Conservation (phyloP, 1,139 yeast genomes). For the Suhomyces maxii region DNA sequence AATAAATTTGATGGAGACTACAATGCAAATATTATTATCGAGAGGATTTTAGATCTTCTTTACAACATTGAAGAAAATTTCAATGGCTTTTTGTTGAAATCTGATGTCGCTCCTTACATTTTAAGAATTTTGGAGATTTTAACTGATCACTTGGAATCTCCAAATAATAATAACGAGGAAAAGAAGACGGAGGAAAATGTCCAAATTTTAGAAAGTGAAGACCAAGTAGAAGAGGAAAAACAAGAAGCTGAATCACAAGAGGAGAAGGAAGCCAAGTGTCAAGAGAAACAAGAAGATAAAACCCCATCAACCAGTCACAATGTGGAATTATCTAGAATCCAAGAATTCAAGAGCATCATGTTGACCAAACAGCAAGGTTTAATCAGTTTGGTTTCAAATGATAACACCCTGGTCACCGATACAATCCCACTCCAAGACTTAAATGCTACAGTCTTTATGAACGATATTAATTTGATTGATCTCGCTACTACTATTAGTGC, state of each 20-base stretch:
- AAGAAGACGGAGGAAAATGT: background rate
- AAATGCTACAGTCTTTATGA: slow-evolving; percentile 38
- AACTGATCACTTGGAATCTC: slow-evolving; percentile 15
- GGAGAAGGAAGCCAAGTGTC: background rate
- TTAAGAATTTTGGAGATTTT: slow-evolving; percentile 36
- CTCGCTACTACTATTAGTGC: slow-evolving; percentile 57
- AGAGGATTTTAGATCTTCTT: slow-evolving; percentile 24
- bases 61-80: slow-evolving; percentile 36
- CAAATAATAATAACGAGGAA: background rate
- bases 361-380: slow-evolving; percentile 37
- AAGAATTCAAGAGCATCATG: slow-evolving; percentile 34
- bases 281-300: background rate
- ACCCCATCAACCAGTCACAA: background rate
- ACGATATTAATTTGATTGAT: slow-evolving; percentile 44
- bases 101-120: slow-evolving; percentile 42
- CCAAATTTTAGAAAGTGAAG: slow-evolving; percentile 3
- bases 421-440: slow-evolving; percentile 34
- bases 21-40: slow-evolving; percentile 13
- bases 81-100: slow-evolving; percentile 40
- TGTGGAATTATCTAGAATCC: slow-evolving; percentile 13
- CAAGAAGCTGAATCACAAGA: background rate
- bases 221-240: slow-evolving; percentile 6
- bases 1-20: slow-evolving; percentile 26
- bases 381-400: slow-evolving; percentile 29
- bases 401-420: slow-evolving; percentile 10